These are phyloP conservation scores for Pyrenophora seminiperda DNA, from an alignment of 2,329 filamentous ascomycete species.

Conservation along the genomic window DNA sequence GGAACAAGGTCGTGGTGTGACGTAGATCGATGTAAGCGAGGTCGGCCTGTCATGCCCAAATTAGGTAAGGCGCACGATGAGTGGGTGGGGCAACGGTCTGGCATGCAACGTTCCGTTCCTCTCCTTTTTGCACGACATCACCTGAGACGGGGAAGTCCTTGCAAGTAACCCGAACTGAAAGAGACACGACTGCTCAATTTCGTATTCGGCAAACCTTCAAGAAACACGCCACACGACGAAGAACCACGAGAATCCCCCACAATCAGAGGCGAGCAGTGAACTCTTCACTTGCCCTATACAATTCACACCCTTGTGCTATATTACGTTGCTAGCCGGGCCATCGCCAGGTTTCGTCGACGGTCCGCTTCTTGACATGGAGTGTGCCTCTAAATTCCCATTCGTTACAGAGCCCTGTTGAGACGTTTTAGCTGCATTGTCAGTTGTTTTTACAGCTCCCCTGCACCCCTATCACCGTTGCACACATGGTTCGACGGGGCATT, in stretches of 20 bases:
- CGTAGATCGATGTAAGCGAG: constrained; percentile 14
- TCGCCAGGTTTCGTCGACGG: constrained; percentile 13
- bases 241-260: background rate
- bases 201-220: background rate
- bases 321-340: constrained; percentile 19
- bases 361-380: constrained; percentile 13
- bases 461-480: constrained; percentile 30
- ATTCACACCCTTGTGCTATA: constrained; percentile 35
- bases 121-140: constrained; percentile 6
- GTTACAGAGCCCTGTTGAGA: constrained; percentile 13
- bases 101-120: constrained; percentile 15
- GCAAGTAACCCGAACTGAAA: background rate
- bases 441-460: constrained; percentile 23
- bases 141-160: constrained; percentile 1
- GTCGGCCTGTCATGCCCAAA: constrained; percentile 15
- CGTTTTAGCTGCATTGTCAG: constrained; percentile 19
- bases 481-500: constrained; percentile 30
- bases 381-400: constrained; percentile 21
- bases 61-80: constrained; percentile 12
- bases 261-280: background rate
- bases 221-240: background rate
- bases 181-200: background rate
- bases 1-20: constrained; percentile 15
- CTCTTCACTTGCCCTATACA: constrained; percentile 15
- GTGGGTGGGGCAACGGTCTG: constrained; percentile 16